Percentiles rank a stretch among this genome's conserved stretches.
Evolutionary conservation across 768 basidiomycete species (phyloP).

Genomic region (Kwoniella newhampshirensis): DNA sequence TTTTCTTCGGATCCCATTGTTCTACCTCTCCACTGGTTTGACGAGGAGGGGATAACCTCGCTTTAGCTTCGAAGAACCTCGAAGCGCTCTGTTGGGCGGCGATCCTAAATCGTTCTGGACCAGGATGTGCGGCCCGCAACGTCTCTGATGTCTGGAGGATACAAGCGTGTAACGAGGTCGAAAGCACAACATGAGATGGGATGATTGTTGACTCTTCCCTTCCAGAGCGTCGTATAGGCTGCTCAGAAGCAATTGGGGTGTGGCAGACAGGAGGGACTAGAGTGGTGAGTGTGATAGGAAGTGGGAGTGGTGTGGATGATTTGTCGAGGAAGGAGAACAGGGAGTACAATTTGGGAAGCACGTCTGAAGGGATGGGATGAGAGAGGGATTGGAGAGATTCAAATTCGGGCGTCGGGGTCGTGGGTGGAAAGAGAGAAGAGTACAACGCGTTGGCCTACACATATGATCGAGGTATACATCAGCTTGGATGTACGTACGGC

Average conservation of each 20-base stretch:
- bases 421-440: slow-evolving; percentile 68
- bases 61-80: slow-evolving; percentile 67
- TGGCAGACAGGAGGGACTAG: slow-evolving; percentile 56
- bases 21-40: slow-evolving; percentile 55
- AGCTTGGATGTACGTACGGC: neutral
- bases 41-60: slow-evolving; percentile 61
- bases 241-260: too few species aligned
- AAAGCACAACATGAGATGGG: slow-evolving; percentile 78
- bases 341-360: slow-evolving; percentile 59
- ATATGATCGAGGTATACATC: neutral
- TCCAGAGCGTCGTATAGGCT: too few species aligned
- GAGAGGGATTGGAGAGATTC: slow-evolving; percentile 7
- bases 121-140: slow-evolving; percentile 68
- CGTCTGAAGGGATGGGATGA: slow-evolving; percentile 14
- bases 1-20: slow-evolving; percentile 62
- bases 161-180: slow-evolving; percentile 78
- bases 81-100: slow-evolving; percentile 75
- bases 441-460: slow-evolving; percentile 83
- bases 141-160: slow-evolving; percentile 67
- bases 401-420: neutral
- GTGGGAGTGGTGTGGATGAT: neutral
- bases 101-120: slow-evolving; percentile 80
- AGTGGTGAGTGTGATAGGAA: slow-evolving; percentile 18
- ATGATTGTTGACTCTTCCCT: slow-evolving; percentile 39
- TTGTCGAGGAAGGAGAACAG: slow-evolving; percentile 59